Base-by-base conservation (phyloP, 2,329 filamentous ascomycete genomes). In the Lachnellula subtilissima region DNA sequence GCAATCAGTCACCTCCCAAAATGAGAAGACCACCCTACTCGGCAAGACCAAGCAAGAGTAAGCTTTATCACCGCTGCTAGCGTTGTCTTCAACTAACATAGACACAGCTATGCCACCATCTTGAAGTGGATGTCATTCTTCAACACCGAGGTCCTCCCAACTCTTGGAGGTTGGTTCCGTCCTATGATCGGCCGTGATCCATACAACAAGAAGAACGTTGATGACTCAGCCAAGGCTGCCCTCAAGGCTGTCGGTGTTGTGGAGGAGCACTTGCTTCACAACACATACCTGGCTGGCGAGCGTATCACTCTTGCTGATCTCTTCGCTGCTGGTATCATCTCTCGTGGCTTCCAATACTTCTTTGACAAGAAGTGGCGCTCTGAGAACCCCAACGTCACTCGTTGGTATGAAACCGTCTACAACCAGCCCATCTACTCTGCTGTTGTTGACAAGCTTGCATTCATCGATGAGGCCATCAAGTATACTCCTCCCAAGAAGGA, bases 31-130 rank as follows among this genome's bases (percentile, higher is more conserved):
- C 70, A 95, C 91, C 68, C 91, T 99, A 66, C 86, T 99, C 70
- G 94, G 94, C 73, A 97, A 97, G 88, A 99, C 92, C 80, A 99
- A 99, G 88, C 93, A 99, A 83, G 94, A 99, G 86, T 91, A 79
- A 53, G 57, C 37, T 45, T 52, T 61, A 48, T 45, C 25, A 35
- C n/a, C 9, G 11, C 25, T n/a, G 55, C 43, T 17, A 47, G 19
- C 49, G 22, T 19, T 37, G 7, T 15, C 3, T 5, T 36, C 11
- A 46, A 62, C 71, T 73, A 61, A 73, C 47, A 45, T 23, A 14
- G 2, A 28, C 17, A 17, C 62, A 85, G 82, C 75, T 93, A 97
- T 77, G 94, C 94, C 69, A 92, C 92, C 67, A 99, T 99, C 76
- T 83, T 99, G 74, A 90, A 89, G 78, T 99, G 94, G 94, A 86